Evolutionary conservation across 2,329 filamentous ascomycete species (phyloP).

Genomic region (Fusarium sp.): DNA sequence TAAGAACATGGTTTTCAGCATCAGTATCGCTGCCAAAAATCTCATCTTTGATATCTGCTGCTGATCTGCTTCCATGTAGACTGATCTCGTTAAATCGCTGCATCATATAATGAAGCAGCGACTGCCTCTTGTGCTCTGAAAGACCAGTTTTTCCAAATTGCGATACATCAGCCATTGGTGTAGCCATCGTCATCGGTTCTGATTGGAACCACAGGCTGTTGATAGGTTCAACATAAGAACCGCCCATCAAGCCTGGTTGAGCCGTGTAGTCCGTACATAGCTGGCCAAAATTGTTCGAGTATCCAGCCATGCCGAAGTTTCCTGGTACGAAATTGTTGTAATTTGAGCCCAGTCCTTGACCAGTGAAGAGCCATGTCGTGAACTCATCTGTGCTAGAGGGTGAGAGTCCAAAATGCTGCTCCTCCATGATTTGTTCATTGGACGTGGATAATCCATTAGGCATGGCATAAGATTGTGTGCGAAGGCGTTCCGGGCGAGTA

Average conservation of each 20-base stretch:
- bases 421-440: slow-evolving; percentile 36
- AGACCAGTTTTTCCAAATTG: slow-evolving; percentile 38
- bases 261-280: slow-evolving; percentile 39
- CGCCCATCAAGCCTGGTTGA: slow-evolving; percentile 36
- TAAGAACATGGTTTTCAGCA: slow-evolving; percentile 38
- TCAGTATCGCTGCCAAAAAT: slow-evolving; percentile 42
- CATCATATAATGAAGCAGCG: slow-evolving; percentile 41
- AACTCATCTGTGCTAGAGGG: slow-evolving; percentile 42
- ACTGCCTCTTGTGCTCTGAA: slow-evolving; percentile 41
- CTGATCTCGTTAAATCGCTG: slow-evolving; percentile 42
- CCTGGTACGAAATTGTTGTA: slow-evolving; percentile 37
- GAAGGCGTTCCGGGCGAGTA: slow-evolving; percentile 26
- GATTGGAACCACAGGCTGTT: slow-evolving; percentile 43
- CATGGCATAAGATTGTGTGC: slow-evolving; percentile 34
- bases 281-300: slow-evolving; percentile 42
- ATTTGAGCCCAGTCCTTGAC: slow-evolving; percentile 34
- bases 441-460: slow-evolving; percentile 32
- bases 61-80: slow-evolving; percentile 38
- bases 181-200: slow-evolving; percentile 36
- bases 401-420: slow-evolving; percentile 40
- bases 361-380: slow-evolving; percentile 41
- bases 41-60: slow-evolving; percentile 41
- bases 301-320: slow-evolving; percentile 35
- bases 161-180: slow-evolving; percentile 33
- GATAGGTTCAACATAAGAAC: slow-evolving; percentile 39